Evolutionary conservation across 1,284 basidiomycete genomes (phyloP).

Genomic region (Lentinula novae-zelandiae): DNA sequence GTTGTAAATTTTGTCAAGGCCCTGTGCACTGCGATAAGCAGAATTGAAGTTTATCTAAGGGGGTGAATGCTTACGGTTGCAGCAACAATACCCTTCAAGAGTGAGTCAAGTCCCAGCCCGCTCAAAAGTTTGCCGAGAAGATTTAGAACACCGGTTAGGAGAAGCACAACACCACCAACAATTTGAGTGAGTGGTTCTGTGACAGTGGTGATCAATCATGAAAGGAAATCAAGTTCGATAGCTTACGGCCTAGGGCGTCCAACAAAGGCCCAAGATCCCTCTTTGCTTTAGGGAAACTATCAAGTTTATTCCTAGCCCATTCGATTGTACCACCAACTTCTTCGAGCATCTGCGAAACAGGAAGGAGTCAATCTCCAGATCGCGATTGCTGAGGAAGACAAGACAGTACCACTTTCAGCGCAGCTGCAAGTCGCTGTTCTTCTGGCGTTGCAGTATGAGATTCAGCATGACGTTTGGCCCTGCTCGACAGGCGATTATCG

Average conservation of each 20-base stretch:
- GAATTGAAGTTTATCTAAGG: not conserved
- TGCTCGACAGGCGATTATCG: conserved; percentile 30
- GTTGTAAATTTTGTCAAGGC: conserved; percentile 28
- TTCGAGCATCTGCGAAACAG: conserved; percentile 26
- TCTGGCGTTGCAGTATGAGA: conserved; percentile 34
- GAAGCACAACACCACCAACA: conserved; percentile 13
- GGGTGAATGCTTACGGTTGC: conserved; percentile 6
- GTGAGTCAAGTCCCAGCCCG: conserved; percentile 20
- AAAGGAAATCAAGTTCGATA: not conserved
- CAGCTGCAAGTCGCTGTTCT: conserved; percentile 36
- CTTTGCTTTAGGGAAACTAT: conserved; percentile 35
- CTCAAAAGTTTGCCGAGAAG: conserved; percentile 20
- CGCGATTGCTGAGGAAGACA: not conserved
- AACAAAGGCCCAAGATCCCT: conserved; percentile 34
- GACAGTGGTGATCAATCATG: not conserved
- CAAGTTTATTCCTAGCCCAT: conserved; percentile 34
- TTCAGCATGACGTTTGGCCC: conserved; percentile 30
- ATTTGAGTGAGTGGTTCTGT: conserved; percentile 15
- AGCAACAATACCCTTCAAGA: conserved; percentile 19
- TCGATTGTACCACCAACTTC: conserved; percentile 36
- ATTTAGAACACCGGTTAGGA: conserved; percentile 21
- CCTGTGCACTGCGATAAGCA: conserved; percentile 10
- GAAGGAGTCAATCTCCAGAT: not conserved
- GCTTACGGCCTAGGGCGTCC: conserved; percentile 22
- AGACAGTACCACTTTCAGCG: conserved; percentile 30